phyloP scores from a whole-genome alignment of 345 rosid genomes.

The Mercurialis annua region DNA sequence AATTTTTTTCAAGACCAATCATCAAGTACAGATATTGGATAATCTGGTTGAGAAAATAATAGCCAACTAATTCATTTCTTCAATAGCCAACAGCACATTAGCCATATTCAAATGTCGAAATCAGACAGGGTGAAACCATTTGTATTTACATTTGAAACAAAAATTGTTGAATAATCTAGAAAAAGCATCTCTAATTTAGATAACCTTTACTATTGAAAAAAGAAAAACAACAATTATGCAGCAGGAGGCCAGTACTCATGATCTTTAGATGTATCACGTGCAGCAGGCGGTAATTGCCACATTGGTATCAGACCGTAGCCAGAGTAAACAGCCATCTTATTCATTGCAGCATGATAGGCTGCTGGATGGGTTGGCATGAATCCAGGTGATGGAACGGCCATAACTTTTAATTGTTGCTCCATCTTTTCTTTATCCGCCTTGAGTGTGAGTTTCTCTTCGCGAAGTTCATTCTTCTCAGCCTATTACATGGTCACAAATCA shows the following conservation, averaged over 20 bases:
- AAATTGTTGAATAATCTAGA: slow-evolving; percentile 11
- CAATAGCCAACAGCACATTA: slow-evolving; percentile 12
- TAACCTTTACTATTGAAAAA: not conserved
- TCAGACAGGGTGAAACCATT: slow-evolving; percentile 9
- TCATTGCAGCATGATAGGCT: slow-evolving; percentile 28
- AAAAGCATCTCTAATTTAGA: slow-evolving; percentile 20
- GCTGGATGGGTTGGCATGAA: slow-evolving; percentile 27
- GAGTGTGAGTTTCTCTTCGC: slow-evolving; percentile 28
- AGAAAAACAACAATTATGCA: slow-evolving; percentile 8
- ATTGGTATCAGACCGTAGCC: slow-evolving; percentile 30
- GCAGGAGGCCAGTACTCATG: slow-evolving; percentile 35
- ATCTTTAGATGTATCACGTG: slow-evolving; percentile 26
- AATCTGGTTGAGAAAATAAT: slow-evolving; percentile 7
- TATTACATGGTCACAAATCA: slow-evolving; percentile 9
- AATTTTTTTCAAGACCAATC: not conserved
- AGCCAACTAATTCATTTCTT: slow-evolving; percentile 1
- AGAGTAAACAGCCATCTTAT: slow-evolving; percentile 29
- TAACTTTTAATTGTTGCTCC: slow-evolving; percentile 27
- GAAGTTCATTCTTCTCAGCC: slow-evolving; percentile 35
- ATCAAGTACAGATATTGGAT: not conserved
- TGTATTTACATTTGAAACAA: slow-evolving; percentile 29
- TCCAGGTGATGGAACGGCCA: slow-evolving; percentile 23
- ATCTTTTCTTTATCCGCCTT: slow-evolving; percentile 35
- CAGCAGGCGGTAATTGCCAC: slow-evolving; percentile 30
- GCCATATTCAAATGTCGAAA: slow-evolving; percentile 18